Conservation (phyloP, 805 yeast species). For the Candida sonorensis region DNA sequence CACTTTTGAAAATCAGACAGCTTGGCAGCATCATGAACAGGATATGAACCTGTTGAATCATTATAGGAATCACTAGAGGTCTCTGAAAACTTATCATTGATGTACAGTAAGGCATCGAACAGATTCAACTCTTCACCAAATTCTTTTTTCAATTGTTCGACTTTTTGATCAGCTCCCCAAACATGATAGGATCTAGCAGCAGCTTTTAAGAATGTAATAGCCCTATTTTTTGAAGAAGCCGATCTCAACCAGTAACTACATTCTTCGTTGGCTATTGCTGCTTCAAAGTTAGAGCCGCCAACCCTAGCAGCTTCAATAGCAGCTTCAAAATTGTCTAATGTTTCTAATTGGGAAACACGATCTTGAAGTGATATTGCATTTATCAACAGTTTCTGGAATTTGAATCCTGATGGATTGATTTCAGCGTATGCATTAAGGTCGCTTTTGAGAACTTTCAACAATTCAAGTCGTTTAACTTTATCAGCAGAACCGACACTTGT, state of each 20-base stretch:
- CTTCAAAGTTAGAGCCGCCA: slow-evolving; percentile 29
- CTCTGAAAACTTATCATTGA: slow-evolving; percentile 1
- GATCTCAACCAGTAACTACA: slow-evolving; percentile 35
- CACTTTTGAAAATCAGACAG: slow-evolving; percentile 1
- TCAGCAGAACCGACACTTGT: slow-evolving; percentile 14
- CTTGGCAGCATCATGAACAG: not conserved
- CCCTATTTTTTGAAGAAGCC: slow-evolving; percentile 26
- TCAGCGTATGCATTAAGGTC: slow-evolving; percentile 30
- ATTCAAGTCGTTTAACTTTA: slow-evolving; percentile 9
- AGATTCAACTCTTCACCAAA: slow-evolving; percentile 24
- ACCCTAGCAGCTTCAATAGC: slow-evolving; percentile 34
- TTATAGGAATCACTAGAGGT: slow-evolving; percentile 1
- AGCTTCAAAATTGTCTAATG: slow-evolving; percentile 38
- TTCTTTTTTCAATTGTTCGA: slow-evolving; percentile 20
- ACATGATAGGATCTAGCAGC: slow-evolving; percentile 30
- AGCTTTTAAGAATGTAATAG: slow-evolving; percentile 29
- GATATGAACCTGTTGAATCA: not conserved
- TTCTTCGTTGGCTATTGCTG: slow-evolving; percentile 33
- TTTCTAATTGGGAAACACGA: slow-evolving; percentile 27
- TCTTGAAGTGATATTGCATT: slow-evolving; percentile 27
- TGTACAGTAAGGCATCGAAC: not conserved
- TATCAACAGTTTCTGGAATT: slow-evolving; percentile 30
- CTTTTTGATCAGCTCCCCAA: slow-evolving; percentile 23
- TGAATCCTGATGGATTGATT: slow-evolving; percentile 31
- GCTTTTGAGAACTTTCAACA: slow-evolving; percentile 15